Base-by-base conservation (phyloP, 192 early-diverging fungal species). In the Geosiphon pyriformis region DNA sequence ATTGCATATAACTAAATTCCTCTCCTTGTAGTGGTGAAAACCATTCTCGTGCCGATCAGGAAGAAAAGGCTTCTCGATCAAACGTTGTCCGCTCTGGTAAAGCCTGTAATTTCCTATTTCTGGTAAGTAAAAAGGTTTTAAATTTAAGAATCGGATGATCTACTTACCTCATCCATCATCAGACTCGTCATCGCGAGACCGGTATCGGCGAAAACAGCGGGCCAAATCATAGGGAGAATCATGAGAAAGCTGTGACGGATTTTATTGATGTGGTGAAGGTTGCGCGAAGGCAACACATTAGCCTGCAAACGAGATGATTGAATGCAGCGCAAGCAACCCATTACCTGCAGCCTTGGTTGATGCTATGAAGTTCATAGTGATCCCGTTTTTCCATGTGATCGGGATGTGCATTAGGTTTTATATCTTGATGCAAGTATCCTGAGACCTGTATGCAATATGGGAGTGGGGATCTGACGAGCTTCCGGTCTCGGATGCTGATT, bases 361-460 rank as follows among this genome's bases (percentile, higher is more conserved):
- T 33, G 30, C 1, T 8, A 33, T 51, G 48, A 15, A n/a, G 0
- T 64, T 20, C 2, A 52, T 68, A 50, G 35, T 60, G 18, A 68
- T 68, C 47, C 67, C 67, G 4, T 68, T 68, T 59, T 68, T 59
- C 17, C 67, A 68, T 23, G 52, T 68, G 27, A 58, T 68, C 46
- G 26, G 47, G 37, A 59, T 52, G 48, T 42, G 29, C n/a, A 51
- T 68, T 32, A 35, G 30, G 22, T 68, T 68, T 18, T 68, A 68
- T 49, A n/a, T 68, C 33, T 30, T 68, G 7, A 31, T 59, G 33
- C 67, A 68, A 50, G 33, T 68, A 22, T 59, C 17, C 27, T 37
- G 67, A 48, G 57, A 60, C 50, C 31, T 60, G 47, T 68, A 68
- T 34, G 67, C 46, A 18, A 31, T 68, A 42, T 68, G 57, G 67